Percentiles rank a stretch among this genome's conserved stretches.
Conservation (phyloP, 2,329 filamentous ascomycete genomes). For the Phaeosphaeria sp. region DNA sequence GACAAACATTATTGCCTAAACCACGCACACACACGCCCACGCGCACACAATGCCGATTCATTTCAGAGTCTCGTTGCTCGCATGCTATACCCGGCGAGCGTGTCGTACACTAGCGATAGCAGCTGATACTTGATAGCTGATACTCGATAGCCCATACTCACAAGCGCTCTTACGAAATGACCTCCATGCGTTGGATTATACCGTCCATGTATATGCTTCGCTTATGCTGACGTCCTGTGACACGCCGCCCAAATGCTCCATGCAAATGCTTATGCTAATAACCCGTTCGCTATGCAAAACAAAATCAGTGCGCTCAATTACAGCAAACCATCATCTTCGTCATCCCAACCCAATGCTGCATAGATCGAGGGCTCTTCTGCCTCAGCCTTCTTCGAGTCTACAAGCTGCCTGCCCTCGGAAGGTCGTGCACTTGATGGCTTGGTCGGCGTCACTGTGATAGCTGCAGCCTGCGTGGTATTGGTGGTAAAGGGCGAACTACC, state of each 20-base stretch:
- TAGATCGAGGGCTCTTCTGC: conserved; percentile 45
- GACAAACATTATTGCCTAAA: neutral
- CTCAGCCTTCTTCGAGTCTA: conserved; percentile 15
- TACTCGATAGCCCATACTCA: neutral
- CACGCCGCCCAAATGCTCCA: conserved; percentile 24
- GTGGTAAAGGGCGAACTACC: conserved; percentile 16
- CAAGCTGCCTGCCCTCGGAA: conserved; percentile 5
- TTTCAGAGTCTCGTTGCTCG: neutral
- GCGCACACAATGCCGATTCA: neutral
- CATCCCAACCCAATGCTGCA: conserved; percentile 55
- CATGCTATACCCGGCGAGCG: conserved; percentile 1
- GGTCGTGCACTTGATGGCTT: conserved; percentile 14
- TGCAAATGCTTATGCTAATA: conserved; percentile 19
- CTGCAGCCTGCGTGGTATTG: conserved; percentile 11
- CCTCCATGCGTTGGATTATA: neutral
- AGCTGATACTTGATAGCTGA: no score
- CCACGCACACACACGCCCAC: neutral
- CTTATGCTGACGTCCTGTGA: conserved; percentile 5
- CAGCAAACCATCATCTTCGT: conserved; percentile 45
- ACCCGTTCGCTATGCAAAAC: conserved; percentile 43
- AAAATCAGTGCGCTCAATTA: conserved; percentile 18
- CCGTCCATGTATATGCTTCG: conserved; percentile 1
- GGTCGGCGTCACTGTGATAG: conserved; percentile 26
- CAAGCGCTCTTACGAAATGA: neutral
- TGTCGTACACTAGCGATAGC: neutral